Base-by-base conservation (phyloP, 768 basidiomycete genomes). In the Tubosaeta sp. region DNA sequence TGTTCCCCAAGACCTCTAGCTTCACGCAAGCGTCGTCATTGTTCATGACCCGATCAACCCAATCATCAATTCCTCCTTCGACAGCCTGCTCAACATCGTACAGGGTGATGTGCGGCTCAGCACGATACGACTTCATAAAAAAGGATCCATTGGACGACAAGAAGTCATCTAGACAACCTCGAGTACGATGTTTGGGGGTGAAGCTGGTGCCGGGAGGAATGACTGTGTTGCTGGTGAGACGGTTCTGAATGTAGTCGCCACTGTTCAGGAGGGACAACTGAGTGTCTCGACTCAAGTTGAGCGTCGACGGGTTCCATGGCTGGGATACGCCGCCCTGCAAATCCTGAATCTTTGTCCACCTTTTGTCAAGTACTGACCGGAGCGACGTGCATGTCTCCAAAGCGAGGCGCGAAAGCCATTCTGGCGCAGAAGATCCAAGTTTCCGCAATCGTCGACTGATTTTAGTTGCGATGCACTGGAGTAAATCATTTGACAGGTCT, bases 401-500 rank as follows among this genome's bases (percentile, higher is more conserved):
- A 10, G 46, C 57, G 0, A 10, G n/a, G 2, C 5, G 22, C 0
- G 58, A 55, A 3, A 69, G 54, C 59, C 59, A 56, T 6, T 43
- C 46, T 0, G 61, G 56, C 0, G 48, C 50, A 1, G 48, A 55
- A 13, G 51, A 46, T 1, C 60, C 57, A 0, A 78, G 65, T 54
- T 79, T 79, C 34, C 58, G 53, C 33, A 74, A 48, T 5, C 76
- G 68, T 25, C 68, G 57, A 5, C 65, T 64, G 9, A 75, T 57
- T 59, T 78, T 79, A n/a, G 67, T 51, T 26, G 66, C 61, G 51
- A 74, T 70, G 56, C 55, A 57, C 22, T 68, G 69, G 17, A 79
- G 62, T 5, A 73, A 32, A n/a, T 77, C 72, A 39, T 64, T 73
- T 11, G 54, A 19, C 12, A 61, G 27, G n/a, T 51, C 47, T 2